Evolutionary conservation across 345 rosid species (phyloP).

Genomic region (Clausena lansium): DNA sequence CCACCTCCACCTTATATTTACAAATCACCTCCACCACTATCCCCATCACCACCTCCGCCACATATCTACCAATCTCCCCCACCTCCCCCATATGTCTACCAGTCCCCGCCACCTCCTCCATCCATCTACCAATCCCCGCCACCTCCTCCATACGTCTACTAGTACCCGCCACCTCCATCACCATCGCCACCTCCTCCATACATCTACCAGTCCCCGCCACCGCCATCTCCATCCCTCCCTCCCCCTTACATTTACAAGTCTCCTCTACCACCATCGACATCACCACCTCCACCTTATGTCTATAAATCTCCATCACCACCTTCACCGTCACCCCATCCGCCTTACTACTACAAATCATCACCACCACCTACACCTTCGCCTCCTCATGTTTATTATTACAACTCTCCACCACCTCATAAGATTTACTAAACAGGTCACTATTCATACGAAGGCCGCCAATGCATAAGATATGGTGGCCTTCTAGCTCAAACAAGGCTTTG

Average conservation of each 20-base stretch:
- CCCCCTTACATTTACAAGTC: neutral
- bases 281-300: conserved; percentile 1
- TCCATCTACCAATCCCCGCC: neutral
- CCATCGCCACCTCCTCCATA: neutral
- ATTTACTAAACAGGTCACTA: neutral
- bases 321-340: neutral
- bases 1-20: neutral
- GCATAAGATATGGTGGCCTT: no score
- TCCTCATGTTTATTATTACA: neutral
- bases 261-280: neutral
- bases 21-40: neutral
- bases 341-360: neutral
- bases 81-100: neutral
- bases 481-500: neutral
- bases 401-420: neutral
- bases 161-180: neutral
- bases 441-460: no score
- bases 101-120: neutral
- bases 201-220: neutral
- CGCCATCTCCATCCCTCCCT: neutral
- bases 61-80: neutral
- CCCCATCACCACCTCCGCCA: neutral
- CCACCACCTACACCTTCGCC: neutral
- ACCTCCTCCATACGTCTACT: neutral
- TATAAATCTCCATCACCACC: conserved; percentile 11